These are phyloP conservation scores for Mycosphaerelloides madeirae DNA, from an alignment of 2,329 filamentous ascomycete genomes.

Conservation along the genomic window DNA sequence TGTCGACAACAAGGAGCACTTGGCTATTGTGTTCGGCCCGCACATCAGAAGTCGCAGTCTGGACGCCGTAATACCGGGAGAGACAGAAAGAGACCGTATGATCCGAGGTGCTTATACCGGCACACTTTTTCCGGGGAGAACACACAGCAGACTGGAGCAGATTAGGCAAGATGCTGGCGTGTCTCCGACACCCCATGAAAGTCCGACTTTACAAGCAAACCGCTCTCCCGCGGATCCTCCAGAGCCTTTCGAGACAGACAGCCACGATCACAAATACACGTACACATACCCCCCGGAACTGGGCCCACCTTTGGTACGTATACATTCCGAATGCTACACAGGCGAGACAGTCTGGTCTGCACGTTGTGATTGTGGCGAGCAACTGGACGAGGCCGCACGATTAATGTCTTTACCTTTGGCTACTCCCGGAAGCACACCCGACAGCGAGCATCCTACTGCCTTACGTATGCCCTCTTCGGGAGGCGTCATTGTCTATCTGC, in stretches of 20 bases:
- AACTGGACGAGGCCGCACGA: conserved; percentile 90
- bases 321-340: conserved; percentile 97
- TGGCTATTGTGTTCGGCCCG: conserved; percentile 93
- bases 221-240: conserved; percentile 5
- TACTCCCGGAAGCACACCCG: conserved; percentile 26
- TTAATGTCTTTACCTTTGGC: conserved; percentile 61
- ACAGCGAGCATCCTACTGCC: conserved; percentile 8
- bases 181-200: conserved; percentile 18
- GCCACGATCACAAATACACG: conserved; percentile 10
- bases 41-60: conserved; percentile 69
- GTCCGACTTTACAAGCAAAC: conserved; percentile 19
- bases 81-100: conserved; percentile 87
- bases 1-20: conserved; percentile 88
- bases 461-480: conserved; percentile 52
- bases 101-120: conserved; percentile 90
- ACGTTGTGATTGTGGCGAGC: conserved; percentile 94
- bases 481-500: conserved; percentile 90
- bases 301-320: conserved; percentile 72
- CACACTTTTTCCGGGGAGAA: conserved; percentile 77
- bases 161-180: conserved; percentile 38
- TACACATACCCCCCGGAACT: conserved; percentile 26
- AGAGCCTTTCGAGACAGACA: neutral
- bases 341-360: conserved; percentile 98
- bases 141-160: conserved; percentile 63
- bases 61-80: conserved; percentile 66